Base-by-base conservation (phyloP, 495 filamentous ascomycete species). In the Penicillium daleae region DNA sequence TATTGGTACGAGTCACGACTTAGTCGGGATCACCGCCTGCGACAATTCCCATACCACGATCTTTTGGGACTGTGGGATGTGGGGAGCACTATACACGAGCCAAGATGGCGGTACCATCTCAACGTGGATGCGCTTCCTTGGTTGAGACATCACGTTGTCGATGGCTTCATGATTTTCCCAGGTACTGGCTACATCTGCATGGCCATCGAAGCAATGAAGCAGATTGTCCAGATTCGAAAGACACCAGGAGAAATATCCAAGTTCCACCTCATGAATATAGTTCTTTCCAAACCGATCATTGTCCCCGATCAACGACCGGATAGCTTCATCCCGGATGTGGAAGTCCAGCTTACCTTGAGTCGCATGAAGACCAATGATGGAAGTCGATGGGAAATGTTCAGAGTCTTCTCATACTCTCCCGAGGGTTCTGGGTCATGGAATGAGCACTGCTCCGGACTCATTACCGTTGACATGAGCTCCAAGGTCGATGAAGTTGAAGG, bases 121-220 rank as follows among this genome's bases (percentile, higher is more conserved):
- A 35, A 39, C 17, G 31, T 56, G 8, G 31, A 35, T 29, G 33
- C 31, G 13, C 19, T 35, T 13, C 53, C 53, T 12, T 56, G 53
- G 53, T 21, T 59, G 46, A 51, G 21, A 17, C 22, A 49, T 31
- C 44, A 37, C 33, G 51, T 37, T 39, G 50, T 60, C 9, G 66
- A 73, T 15, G 21, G 32, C 4, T 33, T 61, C 0, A 68, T 74
- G 6, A 42, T 79, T 0, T 78, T 74, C 42, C 78, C 79, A 4
- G 78, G 63, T 3, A 71, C 77, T 1, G 78, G 76, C 2, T 76
- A 73, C 60, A 37, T 78, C 6, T 56, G 67, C 8, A 78, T 79
- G 73, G 80, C 69, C 0, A 56, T 81, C 4, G 78, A 83, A 42
- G 80, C 74, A 9, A 54, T 67, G 12, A 64, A 63, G 26, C 59